A percentile compares a stretch with the other conserved stretches of the same genome.
Conservation (phyloP, 73 alveolate species). For the Symbiodinium natans region DNA sequence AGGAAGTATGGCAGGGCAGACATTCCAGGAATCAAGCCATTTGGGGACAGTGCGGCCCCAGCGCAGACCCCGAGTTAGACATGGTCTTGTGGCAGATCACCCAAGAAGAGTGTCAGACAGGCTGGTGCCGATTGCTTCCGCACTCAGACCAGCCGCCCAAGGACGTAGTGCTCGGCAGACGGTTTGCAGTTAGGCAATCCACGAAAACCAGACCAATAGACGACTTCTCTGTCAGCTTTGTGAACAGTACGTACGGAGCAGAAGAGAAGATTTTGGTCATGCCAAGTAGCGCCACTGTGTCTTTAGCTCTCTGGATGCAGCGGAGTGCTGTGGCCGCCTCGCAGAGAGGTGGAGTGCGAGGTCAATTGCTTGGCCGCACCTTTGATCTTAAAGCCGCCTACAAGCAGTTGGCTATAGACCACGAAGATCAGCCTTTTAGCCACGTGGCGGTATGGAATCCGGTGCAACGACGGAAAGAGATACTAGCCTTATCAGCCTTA, state of each 20-base stretch:
- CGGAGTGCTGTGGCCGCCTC: background rate
- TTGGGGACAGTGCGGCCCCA: background rate
- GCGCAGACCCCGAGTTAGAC: background rate
- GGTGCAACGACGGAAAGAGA: background rate
- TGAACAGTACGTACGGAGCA: background rate
- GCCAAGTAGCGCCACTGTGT: background rate
- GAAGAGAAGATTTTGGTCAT: background rate
- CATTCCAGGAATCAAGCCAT: background rate
- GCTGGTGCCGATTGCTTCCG: background rate
- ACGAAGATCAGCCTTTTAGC: background rate
- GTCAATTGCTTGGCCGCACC: background rate
- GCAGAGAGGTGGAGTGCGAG: background rate
- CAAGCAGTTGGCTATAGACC: background rate
- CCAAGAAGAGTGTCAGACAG: background rate
- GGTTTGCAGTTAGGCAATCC: background rate
- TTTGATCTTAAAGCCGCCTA: background rate
- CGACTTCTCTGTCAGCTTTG: background rate
- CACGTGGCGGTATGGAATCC: background rate
- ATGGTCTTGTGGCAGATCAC: background rate
- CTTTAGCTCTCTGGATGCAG: background rate
- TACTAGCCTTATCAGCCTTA: background rate
- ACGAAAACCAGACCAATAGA: background rate
- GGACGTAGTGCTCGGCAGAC: background rate
- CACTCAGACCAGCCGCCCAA: background rate
- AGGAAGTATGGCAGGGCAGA: background rate